Evolutionary conservation across 352 stramenopile genomes (phyloP).

Genomic region (Pythium insidiosum): DNA sequence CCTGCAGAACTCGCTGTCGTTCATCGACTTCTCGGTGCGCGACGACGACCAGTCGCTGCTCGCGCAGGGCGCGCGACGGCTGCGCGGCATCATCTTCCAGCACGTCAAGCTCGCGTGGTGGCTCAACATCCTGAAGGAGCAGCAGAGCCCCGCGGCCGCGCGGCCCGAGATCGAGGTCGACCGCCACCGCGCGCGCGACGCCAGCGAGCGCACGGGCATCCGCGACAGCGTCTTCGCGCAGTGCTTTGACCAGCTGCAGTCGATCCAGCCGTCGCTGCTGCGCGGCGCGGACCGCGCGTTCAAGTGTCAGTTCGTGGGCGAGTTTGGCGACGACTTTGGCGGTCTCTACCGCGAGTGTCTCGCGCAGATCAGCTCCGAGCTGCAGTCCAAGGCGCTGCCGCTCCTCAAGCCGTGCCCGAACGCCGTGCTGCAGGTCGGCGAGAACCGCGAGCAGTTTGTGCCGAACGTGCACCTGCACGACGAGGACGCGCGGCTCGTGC

Average conservation of each 20-base stretch:
- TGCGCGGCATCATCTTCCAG: slow-evolving; percentile 79
- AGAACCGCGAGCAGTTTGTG: slow-evolving; percentile 86
- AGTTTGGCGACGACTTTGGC: slow-evolving; percentile 88
- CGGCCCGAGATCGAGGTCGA: slow-evolving; percentile 83
- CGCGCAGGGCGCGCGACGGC: slow-evolving; percentile 35
- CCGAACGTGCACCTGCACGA: slow-evolving; percentile 58
- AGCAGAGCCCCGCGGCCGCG: slow-evolving; percentile 70
- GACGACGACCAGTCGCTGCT: slow-evolving; percentile 58
- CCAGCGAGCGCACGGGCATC: slow-evolving; percentile 40
- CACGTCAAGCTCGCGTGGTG: slow-evolving; percentile 86
- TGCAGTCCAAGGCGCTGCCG: slow-evolving; percentile 78
- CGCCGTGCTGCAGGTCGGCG: slow-evolving; percentile 64
- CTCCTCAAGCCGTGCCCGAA: slow-evolving; percentile 89
- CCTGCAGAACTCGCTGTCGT: slow-evolving; percentile 77
- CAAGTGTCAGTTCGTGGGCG: slow-evolving; percentile 88
- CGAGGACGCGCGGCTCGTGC: slow-evolving; percentile 38
- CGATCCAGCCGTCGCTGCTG: slow-evolving; percentile 77
- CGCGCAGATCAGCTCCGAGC: slow-evolving; percentile 80
- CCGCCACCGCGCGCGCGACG: slow-evolving; percentile 65
- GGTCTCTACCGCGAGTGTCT: slow-evolving; percentile 87
- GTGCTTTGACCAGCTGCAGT: slow-evolving; percentile 79
- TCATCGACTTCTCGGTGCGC: slow-evolving; percentile 74
- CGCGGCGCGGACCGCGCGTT: slow-evolving; percentile 83
- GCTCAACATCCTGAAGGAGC: slow-evolving; percentile 81
- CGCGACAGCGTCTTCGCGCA: slow-evolving; percentile 83